Conservation (phyloP, 192 early-diverging fungal species). For the Backusella parvicylindrica region DNA sequence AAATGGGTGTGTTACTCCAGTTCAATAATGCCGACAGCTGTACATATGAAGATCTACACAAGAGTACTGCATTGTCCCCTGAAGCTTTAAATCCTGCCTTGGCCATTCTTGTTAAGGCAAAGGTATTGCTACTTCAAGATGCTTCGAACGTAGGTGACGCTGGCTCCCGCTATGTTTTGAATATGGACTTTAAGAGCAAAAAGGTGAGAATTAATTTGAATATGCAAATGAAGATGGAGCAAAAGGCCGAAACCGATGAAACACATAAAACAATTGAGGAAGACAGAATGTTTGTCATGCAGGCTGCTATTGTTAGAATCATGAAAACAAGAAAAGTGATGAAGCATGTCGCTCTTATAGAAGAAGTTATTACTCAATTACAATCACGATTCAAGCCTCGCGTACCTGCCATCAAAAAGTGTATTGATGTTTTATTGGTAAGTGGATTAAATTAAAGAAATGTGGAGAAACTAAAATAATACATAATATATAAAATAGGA, state of each 20-base stretch:
- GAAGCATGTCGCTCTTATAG: slow-evolving; percentile 79
- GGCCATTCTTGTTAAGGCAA: slow-evolving; percentile 79
- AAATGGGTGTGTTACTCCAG: slow-evolving; percentile 91
- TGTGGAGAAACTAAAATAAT: background rate
- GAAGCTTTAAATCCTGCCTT: slow-evolving; percentile 69
- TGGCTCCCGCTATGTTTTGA: slow-evolving; percentile 65
- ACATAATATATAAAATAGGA: slow-evolving; percentile 68
- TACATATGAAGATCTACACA: slow-evolving; percentile 73
- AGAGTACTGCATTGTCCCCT: slow-evolving; percentile 66
- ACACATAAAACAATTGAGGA: slow-evolving; percentile 91
- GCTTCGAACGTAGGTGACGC: slow-evolving; percentile 54
- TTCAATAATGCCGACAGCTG: slow-evolving; percentile 81
- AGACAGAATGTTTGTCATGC: slow-evolving; percentile 90
- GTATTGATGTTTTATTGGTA: slow-evolving; percentile 86
- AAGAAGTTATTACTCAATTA: slow-evolving; percentile 87
- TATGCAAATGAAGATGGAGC: slow-evolving; percentile 78
- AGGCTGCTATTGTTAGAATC: slow-evolving; percentile 97
- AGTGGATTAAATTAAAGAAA: background rate
- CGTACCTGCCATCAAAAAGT: slow-evolving; percentile 92
- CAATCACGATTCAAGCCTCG: slow-evolving; percentile 86
- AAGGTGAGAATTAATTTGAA: slow-evolving; percentile 89
- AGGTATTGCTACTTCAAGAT: slow-evolving; percentile 59
- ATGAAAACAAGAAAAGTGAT: slow-evolving; percentile 97
- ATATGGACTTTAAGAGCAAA: slow-evolving; percentile 82
- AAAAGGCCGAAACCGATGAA: slow-evolving; percentile 87